Conservation (phyloP, 2,329 filamentous ascomycete species). For the Fusarium goolgardi region DNA sequence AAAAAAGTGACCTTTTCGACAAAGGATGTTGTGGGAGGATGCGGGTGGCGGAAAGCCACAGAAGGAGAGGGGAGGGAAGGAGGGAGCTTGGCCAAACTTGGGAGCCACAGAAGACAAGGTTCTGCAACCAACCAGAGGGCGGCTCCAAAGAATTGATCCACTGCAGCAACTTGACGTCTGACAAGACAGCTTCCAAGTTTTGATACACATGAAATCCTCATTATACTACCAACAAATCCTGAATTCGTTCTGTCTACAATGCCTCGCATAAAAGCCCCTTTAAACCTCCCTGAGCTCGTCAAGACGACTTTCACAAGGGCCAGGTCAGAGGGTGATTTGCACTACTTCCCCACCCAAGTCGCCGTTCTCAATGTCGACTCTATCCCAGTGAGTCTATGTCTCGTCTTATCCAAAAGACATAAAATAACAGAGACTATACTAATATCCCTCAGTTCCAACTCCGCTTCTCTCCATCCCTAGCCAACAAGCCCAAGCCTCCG, state of each 20-base stretch:
- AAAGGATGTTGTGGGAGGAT: not conserved
- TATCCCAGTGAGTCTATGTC: slow-evolving; percentile 54
- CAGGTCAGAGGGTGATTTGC: slow-evolving; percentile 60
- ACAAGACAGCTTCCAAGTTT: slow-evolving; percentile 5
- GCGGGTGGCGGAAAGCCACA: slow-evolving; percentile 5
- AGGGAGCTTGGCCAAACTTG: not conserved
- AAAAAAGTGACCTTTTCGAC: not conserved
- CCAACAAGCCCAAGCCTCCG: slow-evolving; percentile 70
- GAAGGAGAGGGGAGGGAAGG: not conserved
- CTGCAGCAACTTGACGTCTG: slow-evolving; percentile 1
- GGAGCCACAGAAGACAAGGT: slow-evolving; percentile 1
- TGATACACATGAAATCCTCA: not conserved
- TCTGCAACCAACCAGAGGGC: slow-evolving; percentile 13
- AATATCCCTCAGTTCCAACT: slow-evolving; percentile 71
- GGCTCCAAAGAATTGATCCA: not conserved
- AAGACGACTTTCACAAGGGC: slow-evolving; percentile 62
- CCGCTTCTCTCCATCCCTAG: slow-evolving; percentile 75
- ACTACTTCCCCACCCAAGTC: slow-evolving; percentile 67
- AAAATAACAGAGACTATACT: not conserved
- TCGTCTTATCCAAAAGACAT: not conserved
- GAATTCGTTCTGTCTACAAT: slow-evolving; percentile 43
- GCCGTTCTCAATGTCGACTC: slow-evolving; percentile 58
- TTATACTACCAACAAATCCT: not conserved
- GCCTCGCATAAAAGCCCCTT: slow-evolving; percentile 56
- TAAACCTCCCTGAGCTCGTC: slow-evolving; percentile 64